Evolutionary conservation across 2,329 filamentous ascomycete species (phyloP).

Genomic region (Periconia sp.): DNA sequence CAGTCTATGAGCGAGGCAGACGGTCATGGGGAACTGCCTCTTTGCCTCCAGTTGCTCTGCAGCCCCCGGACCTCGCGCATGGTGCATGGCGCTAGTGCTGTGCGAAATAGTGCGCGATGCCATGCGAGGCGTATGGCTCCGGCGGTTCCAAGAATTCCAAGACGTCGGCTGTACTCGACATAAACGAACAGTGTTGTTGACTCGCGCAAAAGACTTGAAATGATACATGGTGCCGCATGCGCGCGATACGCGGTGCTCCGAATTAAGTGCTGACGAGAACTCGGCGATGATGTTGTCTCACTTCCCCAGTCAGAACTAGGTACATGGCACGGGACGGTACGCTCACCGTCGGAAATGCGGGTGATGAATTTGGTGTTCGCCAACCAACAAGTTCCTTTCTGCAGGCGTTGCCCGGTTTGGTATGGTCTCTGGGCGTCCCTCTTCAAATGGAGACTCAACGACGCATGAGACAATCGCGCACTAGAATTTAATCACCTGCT

Average conservation of each 20-base stretch:
- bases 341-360: slow-evolving; percentile 17
- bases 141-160: background rate
- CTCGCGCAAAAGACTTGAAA: background rate
- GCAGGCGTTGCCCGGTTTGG: slow-evolving; percentile 8
- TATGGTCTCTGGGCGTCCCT: background rate
- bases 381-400: slow-evolving; percentile 15
- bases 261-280: slow-evolving; percentile 21
- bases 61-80: background rate
- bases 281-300: slow-evolving; percentile 10
- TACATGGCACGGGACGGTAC: slow-evolving; percentile 23
- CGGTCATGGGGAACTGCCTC: background rate
- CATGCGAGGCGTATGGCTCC: too few relatives aligned
- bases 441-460: too few relatives aligned
- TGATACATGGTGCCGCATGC: background rate
- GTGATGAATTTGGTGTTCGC: slow-evolving; percentile 17
- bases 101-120: too few relatives aligned
- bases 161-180: background rate
- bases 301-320: slow-evolving; percentile 13
- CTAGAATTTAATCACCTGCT: background rate
- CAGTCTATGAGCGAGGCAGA: background rate
- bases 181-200: too few relatives aligned
- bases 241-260: slow-evolving; percentile 11
- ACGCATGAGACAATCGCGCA: too few relatives aligned
- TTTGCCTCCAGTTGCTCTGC: background rate
- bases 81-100: background rate